Base-by-base conservation (phyloP, 495 filamentous ascomycete genomes). In the Ramalina peruviana region DNA sequence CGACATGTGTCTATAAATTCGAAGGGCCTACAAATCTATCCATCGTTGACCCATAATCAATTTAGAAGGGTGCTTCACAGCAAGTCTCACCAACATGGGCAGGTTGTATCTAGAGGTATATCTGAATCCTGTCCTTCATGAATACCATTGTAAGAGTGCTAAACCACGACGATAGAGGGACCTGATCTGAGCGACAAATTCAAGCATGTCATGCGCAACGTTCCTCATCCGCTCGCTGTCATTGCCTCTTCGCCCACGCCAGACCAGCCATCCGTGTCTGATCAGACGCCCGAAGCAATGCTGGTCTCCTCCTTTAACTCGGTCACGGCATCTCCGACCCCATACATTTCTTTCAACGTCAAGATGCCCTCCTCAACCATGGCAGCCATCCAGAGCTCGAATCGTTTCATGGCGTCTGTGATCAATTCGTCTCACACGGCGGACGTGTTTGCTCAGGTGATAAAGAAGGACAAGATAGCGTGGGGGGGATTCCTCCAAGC, bases 291-390 rank as follows among this genome's bases (percentile, higher is more conserved):
- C 19, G 46, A 47, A 21, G 87, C 78, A 46, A 82, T 92, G 71
- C 88, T 85, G 21, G 80, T 90, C 55, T 93, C 87, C 17, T 88
- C 84, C 12, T 83, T 94, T 68, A 88, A 76, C 17, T 86, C 84
- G 0, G 74, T 94, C 21, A 75, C 81, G 0, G 68, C 92, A 1
- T 50, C 58, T 12, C 86, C 86, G 0, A 56, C 66, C 4, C 85
- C 87, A 0, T 70, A 82, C 23, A 72, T 92, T 36, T 81, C 80
- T 33, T 89, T 94, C 74, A 94, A 94, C 57, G 73, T 94, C 51
- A 73, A 72, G 20, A 66, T 73, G 6, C 85, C 86, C 10, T 86
- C 82, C 27, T 74, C 74, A n/a, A 94, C 85, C 3, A 66, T 81
- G 36, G 67, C 71, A 50, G 82, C 84, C 0, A 70, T 94, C 4